phyloP scores from a whole-genome alignment of 306 rosid species.

The Rubus idaeus region DNA sequence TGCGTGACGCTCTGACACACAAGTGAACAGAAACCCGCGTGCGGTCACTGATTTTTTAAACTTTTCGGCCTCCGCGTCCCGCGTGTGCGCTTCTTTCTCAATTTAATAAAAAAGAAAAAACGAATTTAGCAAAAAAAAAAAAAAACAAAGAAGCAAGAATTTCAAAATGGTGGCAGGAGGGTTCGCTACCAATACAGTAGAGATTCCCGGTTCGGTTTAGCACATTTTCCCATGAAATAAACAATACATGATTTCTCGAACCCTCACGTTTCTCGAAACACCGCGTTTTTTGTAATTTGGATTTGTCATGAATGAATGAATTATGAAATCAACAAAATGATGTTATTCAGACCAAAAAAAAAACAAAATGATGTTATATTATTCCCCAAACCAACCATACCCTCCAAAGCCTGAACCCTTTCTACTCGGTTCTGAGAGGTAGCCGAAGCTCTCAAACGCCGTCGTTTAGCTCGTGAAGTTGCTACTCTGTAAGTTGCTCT shows the following conservation, averaged over 20 bases:
- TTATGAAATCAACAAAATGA: not conserved
- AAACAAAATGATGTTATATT: not conserved
- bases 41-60: not conserved
- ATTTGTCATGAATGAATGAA: not conserved
- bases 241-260: not conserved
- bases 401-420: not conserved
- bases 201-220: slow-evolving; percentile 16
- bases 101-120: not conserved
- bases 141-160: not conserved
- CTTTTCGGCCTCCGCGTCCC: slow-evolving; percentile 2
- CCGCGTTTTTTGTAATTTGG: not conserved
- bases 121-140: not conserved
- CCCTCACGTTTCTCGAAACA: slow-evolving; percentile 8
- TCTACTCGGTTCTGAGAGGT: no score
- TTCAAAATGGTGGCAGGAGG: slow-evolving; percentile 22
- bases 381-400: not conserved
- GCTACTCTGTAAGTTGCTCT: slow-evolving; percentile 2
- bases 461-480: slow-evolving; percentile 15
- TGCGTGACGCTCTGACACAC: slow-evolving; percentile 30
- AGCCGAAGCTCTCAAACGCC: slow-evolving; percentile 12
- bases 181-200: slow-evolving; percentile 6
- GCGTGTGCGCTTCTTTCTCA: slow-evolving; percentile 6
- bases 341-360: no score
- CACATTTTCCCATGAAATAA: slow-evolving; percentile 3
- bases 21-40: slow-evolving; percentile 35